These are phyloP conservation scores for Seiridium cupressi DNA, from an alignment of 2,329 filamentous ascomycete genomes.

Conservation along the genomic window DNA sequence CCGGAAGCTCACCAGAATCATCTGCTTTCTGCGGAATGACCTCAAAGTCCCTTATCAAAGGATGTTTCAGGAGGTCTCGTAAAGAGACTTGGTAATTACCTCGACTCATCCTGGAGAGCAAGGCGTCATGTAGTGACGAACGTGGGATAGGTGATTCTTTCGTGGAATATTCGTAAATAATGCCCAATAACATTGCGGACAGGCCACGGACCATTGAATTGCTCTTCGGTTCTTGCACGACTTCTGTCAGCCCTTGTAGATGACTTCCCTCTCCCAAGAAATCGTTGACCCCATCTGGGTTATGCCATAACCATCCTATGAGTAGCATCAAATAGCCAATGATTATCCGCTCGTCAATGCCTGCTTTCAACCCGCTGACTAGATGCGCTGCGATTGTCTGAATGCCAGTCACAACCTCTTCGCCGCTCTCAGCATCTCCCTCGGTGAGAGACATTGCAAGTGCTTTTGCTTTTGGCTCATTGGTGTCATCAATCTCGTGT, in stretches of 20 bases:
- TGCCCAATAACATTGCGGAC: conserved; percentile 79
- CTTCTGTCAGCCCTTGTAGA: conserved; percentile 80
- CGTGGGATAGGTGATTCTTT: conserved; percentile 92
- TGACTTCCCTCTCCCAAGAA: conserved; percentile 90
- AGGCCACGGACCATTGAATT: conserved; percentile 75
- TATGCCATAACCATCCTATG: conserved; percentile 87
- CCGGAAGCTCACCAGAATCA: conserved; percentile 57
- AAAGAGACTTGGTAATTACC: conserved; percentile 86
- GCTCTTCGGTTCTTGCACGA: conserved; percentile 62
- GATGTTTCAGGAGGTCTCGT: conserved; percentile 72
- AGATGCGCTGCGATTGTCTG: conserved; percentile 85
- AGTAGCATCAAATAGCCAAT: conserved; percentile 89
- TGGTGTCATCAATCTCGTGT: conserved; percentile 58
- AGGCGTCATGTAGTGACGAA: conserved; percentile 73
- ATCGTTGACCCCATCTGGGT: conserved; percentile 87
- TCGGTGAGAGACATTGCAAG: conserved; percentile 81
- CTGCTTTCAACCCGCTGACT: conserved; percentile 72
- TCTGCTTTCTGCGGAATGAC: conserved; percentile 71
- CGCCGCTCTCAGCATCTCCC: conserved; percentile 82
- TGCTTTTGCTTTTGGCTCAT: conserved; percentile 66
- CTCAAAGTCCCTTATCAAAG: conserved; percentile 84
- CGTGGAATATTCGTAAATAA: conserved; percentile 95
- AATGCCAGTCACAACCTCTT: conserved; percentile 93
- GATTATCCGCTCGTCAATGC: conserved; percentile 74
- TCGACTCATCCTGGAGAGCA: conserved; percentile 74